These are phyloP conservation scores for Pythium diclinum DNA, from an alignment of 352 stramenopile genomes.

Conservation along the genomic window DNA sequence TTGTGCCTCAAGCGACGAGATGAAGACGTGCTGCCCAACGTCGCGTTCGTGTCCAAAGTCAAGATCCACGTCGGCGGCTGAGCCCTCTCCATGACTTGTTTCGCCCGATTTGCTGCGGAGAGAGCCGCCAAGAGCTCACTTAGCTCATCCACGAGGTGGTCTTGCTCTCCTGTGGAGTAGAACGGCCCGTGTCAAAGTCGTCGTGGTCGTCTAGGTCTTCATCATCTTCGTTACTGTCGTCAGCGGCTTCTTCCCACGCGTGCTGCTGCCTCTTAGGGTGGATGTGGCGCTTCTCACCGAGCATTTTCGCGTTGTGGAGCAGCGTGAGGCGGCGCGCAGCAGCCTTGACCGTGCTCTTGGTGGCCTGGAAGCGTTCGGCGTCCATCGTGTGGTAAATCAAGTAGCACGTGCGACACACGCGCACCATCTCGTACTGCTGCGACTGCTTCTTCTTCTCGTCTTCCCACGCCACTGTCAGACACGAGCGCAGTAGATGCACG, in stretches of 20 bases:
- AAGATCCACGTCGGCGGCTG: conserved; percentile 25
- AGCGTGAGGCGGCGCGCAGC: conserved; percentile 21
- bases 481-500: no score
- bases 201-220: neutral
- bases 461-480: conserved; percentile 40
- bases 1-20: conserved; percentile 74
- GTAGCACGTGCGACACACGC: conserved; percentile 27
- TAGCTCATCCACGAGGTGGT: neutral
- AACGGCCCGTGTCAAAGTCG: neutral
- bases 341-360: conserved; percentile 28
- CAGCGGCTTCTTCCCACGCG: conserved; percentile 3
- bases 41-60: conserved; percentile 48
- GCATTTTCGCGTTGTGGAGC: conserved; percentile 26
- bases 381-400: conserved; percentile 30
- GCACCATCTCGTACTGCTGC: conserved; percentile 31
- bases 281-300: conserved; percentile 2
- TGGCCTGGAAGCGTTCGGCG: conserved; percentile 27
- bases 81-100: neutral
- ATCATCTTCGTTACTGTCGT: neutral
- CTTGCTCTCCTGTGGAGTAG: neutral
- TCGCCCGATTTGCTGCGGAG: no score
- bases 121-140: no score
- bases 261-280: neutral
- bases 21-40: conserved; percentile 56
- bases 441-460: conserved; percentile 35